Evolutionary conservation across 2,329 filamentous ascomycete species (phyloP).

Genomic region (Thermoascus crustaceus): DNA sequence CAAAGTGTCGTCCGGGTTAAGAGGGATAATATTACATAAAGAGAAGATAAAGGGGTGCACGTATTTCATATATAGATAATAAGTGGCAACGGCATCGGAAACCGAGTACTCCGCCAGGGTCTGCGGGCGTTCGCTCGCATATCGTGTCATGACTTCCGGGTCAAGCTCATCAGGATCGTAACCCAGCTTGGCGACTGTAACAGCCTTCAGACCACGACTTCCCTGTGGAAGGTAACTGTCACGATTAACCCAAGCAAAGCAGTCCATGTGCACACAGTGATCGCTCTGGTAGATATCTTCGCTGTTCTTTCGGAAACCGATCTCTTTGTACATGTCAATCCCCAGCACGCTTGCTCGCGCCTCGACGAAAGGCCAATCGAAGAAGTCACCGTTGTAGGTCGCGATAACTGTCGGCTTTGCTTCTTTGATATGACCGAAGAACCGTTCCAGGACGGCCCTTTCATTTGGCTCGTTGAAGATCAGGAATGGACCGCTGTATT

Average conservation of each 20-base stretch:
- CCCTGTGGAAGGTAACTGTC: conserved; percentile 97
- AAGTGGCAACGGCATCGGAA: conserved; percentile 96
- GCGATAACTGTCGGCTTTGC: conserved; percentile 92
- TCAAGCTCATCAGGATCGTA: conserved; percentile 98
- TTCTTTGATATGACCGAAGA: conserved; percentile 93
- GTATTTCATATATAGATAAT: conserved; percentile 99
- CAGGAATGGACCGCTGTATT: conserved; percentile 91
- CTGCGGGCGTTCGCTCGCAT: conserved; percentile 80
- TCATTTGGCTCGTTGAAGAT: conserved; percentile 98
- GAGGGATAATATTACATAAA: conserved; percentile 87
- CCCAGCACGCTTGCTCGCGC: conserved; percentile 85
- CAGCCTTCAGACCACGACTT: conserved; percentile 92
- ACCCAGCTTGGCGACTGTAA: conserved; percentile 93
- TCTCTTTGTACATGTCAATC: conserved; percentile 99
- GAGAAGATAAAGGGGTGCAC: conserved; percentile 99
- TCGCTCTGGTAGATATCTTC: conserved; percentile 96
- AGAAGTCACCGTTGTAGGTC: conserved; percentile 99
- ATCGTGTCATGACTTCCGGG: conserved; percentile 90
- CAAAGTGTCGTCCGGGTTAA: conserved; percentile 85
- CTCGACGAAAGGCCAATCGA: conserved; percentile 99
- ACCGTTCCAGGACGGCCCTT: conserved; percentile 76
- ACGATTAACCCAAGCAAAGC: conserved; percentile 97
- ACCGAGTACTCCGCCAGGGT: conserved; percentile 96
- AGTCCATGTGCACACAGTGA: conserved; percentile 97
- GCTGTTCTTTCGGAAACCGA: conserved; percentile 88